A percentile compares a stretch with the other conserved stretches of the same genome.
Evolutionary conservation across 257 asterid genomes (phyloP).

Genomic region (Solanum gandarillasii): DNA sequence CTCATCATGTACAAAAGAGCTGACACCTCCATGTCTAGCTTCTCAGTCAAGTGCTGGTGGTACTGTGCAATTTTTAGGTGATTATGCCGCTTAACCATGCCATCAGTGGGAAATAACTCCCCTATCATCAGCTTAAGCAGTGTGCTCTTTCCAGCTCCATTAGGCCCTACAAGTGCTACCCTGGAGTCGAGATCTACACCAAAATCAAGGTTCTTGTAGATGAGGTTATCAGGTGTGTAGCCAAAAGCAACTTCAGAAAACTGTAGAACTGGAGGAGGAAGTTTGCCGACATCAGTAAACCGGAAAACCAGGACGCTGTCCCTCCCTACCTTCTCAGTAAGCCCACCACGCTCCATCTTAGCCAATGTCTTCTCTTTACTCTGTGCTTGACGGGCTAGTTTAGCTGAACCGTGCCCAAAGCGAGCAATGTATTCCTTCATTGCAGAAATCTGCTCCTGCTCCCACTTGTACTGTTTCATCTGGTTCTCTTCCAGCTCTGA

Average conservation of each 20-base stretch:
- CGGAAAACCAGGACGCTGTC: conserved; percentile 73
- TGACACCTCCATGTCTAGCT: conserved; percentile 72
- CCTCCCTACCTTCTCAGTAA: conserved; percentile 73
- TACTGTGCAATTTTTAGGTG: conserved; percentile 84
- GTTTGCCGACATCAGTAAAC: conserved; percentile 83
- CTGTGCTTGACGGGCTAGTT: conserved; percentile 99
- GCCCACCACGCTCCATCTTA: conserved; percentile 98
- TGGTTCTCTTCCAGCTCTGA: conserved; percentile 96
- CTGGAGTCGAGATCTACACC: conserved; percentile 97
- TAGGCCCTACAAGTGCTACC: conserved; percentile 91
- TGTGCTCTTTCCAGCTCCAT: conserved; percentile 97
- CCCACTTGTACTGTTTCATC: conserved; percentile 98
- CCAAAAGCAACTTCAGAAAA: conserved; percentile 87
- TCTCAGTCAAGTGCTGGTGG: conserved; percentile 88
- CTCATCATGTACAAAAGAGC: conserved; percentile 64
- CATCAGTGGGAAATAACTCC: conserved; percentile 69
- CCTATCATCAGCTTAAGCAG: conserved; percentile 96
- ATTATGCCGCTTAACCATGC: conserved; percentile 94
- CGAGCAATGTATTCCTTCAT: conserved; percentile 99
- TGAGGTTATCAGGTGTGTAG: conserved; percentile 80
- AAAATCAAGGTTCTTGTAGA: conserved; percentile 80
- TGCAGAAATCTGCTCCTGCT: conserved; percentile 90
- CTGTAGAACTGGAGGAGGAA: conserved; percentile 97
- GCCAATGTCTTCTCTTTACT: conserved; percentile 96
- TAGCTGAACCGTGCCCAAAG: conserved; percentile 97